Percentiles rank a stretch among this genome's conserved stretches.
These are phyloP conservation scores for Pichia insulana DNA, from an alignment of 805 yeast genomes.

Conservation along the genomic window DNA sequence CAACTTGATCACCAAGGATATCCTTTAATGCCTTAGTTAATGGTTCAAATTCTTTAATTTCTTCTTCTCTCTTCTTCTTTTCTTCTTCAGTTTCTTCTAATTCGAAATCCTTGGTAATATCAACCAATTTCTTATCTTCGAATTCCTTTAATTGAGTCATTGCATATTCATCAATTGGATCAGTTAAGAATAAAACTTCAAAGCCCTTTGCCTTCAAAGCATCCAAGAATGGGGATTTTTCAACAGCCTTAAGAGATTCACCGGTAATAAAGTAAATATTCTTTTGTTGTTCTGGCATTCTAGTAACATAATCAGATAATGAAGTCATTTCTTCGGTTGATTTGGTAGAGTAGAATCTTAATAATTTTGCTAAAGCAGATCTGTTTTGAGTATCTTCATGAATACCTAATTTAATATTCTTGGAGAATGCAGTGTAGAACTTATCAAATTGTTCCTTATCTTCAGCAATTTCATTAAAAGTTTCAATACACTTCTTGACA, in stretches of 20 bases:
- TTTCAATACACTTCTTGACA: slow-evolving; percentile 95
- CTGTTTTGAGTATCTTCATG: slow-evolving; percentile 99
- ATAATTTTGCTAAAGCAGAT: slow-evolving; percentile 85
- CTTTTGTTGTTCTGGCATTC: slow-evolving; percentile 99
- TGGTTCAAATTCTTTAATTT: slow-evolving; percentile 83
- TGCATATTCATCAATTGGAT: slow-evolving; percentile 99
- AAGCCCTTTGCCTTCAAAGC: slow-evolving; percentile 97
- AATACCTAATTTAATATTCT: slow-evolving; percentile 97
- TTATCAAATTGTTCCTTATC: slow-evolving; percentile 97
- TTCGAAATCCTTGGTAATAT: slow-evolving; percentile 98
- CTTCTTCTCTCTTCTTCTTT: slow-evolving; percentile 89
- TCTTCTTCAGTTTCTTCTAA: slow-evolving; percentile 98
- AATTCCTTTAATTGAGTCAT: slow-evolving; percentile 98
- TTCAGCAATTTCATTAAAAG: slow-evolving; percentile 98
- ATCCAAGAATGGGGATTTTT: slow-evolving; percentile 98
- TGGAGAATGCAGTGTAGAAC: slow-evolving; percentile 95
- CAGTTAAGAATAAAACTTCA: slow-evolving; percentile 95
- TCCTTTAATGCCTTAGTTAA: slow-evolving; percentile 95
- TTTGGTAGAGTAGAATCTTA: slow-evolving; percentile 96
- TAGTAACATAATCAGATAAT: slow-evolving; percentile 91
- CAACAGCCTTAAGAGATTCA: slow-evolving; percentile 95
- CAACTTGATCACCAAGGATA: slow-evolving; percentile 96
- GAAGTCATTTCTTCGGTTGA: slow-evolving; percentile 91
- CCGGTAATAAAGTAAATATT: slow-evolving; percentile 99
- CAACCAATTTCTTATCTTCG: slow-evolving; percentile 98